These are phyloP conservation scores for Kwoniella dendrophila DNA, from an alignment of 768 basidiomycete species.

Conservation along the genomic window DNA sequence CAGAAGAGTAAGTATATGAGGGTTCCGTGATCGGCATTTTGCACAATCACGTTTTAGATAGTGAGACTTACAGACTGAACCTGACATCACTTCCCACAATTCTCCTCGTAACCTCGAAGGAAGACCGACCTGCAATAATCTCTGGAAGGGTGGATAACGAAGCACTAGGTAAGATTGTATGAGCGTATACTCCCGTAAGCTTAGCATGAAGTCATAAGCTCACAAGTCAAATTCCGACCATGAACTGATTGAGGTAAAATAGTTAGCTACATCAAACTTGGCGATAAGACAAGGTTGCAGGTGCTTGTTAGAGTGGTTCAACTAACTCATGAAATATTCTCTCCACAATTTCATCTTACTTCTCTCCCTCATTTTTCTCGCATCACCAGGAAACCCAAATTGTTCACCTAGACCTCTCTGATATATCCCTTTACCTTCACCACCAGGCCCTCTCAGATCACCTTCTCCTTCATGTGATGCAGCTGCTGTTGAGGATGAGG, in stretches of 20 bases:
- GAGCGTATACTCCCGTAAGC: background rate
- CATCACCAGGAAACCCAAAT: slow-evolving; percentile 57
- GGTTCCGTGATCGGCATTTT: background rate
- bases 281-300: too few relatives aligned
- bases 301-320: too few relatives aligned
- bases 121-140: slow-evolving; percentile 95
- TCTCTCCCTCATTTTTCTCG: slow-evolving; percentile 55
- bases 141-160: slow-evolving; percentile 93
- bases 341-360: slow-evolving; percentile 93
- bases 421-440: slow-evolving; percentile 53
- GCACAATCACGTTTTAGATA: background rate
- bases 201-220: slow-evolving; percentile 10
- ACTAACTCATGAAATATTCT: slow-evolving; percentile 74
- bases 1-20: background rate
- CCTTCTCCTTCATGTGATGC: slow-evolving; percentile 49
- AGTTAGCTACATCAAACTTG: background rate
- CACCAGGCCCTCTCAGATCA: slow-evolving; percentile 56
- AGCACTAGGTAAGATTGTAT: slow-evolving; percentile 59
- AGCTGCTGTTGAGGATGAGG: too few relatives aligned
- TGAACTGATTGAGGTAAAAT: slow-evolving; percentile 64
- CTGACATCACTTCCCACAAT: slow-evolving; percentile 96
- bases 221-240: slow-evolving; percentile 84
- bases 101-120: slow-evolving; percentile 93
- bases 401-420: slow-evolving; percentile 54
- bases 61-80: slow-evolving; percentile 67